Percentiles rank a stretch among this genome's conserved stretches.
Evolutionary conservation across 2,329 filamentous ascomycete genomes (phyloP).

Genomic region (Penicillium crustosum): DNA sequence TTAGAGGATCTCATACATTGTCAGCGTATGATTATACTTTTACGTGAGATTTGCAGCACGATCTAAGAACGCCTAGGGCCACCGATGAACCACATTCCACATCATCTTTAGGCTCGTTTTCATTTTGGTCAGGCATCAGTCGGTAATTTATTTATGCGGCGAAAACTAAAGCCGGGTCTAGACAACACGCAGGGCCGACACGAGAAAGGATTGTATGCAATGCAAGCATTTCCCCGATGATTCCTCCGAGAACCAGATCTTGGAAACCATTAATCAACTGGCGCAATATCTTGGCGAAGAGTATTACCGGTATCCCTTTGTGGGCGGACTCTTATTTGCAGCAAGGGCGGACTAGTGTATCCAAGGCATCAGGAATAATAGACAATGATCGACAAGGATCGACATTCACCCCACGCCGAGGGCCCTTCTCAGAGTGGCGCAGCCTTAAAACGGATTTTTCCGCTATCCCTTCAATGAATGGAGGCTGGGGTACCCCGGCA

Average conservation of each 20-base stretch:
- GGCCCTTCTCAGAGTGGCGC: not conserved
- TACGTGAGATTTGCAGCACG: not conserved
- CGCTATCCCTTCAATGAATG: not conserved
- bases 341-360: not conserved
- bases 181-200: not conserved
- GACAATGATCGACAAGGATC: not conserved
- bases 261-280: not conserved
- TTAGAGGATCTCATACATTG: not conserved
- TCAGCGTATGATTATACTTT: not conserved
- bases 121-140: not conserved
- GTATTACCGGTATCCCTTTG: not conserved
- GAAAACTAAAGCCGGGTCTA: not conserved
- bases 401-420: conserved; percentile 6
- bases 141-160: not conserved
- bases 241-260: not conserved
- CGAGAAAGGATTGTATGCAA: not conserved
- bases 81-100: not conserved
- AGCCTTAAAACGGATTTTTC: not conserved
- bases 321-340: not conserved
- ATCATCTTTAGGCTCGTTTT: not conserved
- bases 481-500: not conserved
- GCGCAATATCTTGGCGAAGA: conserved; percentile 3
- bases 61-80: not conserved
- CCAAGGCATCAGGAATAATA: not conserved
- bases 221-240: not conserved